A percentile compares a stretch with the other conserved stretches of the same genome.
phyloP scores from a whole-genome alignment of 2,329 filamentous ascomycete species.

The Dendryphion nanum region DNA sequence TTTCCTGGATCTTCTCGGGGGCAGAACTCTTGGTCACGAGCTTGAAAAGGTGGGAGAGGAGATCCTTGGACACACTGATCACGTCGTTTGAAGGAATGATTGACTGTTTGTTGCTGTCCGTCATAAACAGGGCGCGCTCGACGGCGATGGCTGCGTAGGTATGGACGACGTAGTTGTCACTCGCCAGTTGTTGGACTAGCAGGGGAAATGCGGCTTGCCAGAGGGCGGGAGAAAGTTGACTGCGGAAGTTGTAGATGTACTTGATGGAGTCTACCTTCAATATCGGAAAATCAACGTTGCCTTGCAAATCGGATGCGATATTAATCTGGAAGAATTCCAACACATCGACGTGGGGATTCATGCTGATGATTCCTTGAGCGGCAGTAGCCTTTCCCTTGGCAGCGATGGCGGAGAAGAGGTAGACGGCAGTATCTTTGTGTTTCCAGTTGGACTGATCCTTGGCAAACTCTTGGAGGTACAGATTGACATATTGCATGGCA shows the following conservation, averaged over 20 bases:
- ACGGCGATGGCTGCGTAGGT: constrained; percentile 96
- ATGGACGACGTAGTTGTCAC: constrained; percentile 92
- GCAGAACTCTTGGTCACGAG: constrained; percentile 82
- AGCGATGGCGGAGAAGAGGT: constrained; percentile 90
- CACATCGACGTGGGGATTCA: constrained; percentile 78
- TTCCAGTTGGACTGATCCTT: constrained; percentile 79
- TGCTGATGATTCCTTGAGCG: constrained; percentile 84
- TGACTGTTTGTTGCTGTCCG: constrained; percentile 70
- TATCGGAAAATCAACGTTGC: constrained; percentile 72
- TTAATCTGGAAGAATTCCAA: constrained; percentile 94
- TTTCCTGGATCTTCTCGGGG: constrained; percentile 94
- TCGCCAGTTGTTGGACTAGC: constrained; percentile 86
- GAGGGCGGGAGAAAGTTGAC: constrained; percentile 85
- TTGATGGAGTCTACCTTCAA: constrained; percentile 98
- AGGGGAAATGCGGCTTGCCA: constrained; percentile 89
- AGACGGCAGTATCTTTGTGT: constrained; percentile 96
- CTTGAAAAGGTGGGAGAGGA: constrained; percentile 85
- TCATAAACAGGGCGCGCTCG: constrained; percentile 86
- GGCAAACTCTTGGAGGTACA: constrained; percentile 74
- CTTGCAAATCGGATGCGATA: constrained; percentile 82
- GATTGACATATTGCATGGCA: constrained; percentile 82
- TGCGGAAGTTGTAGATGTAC: constrained; percentile 95
- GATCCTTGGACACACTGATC: constrained; percentile 76
- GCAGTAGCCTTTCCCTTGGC: constrained; percentile 87
- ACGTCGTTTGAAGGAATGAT: constrained; percentile 80